Evolutionary conservation across 2,329 filamentous ascomycete genomes (phyloP), one percentile per base, ranked within the genome.

Genomic region (Trichoderma citrinoviride): DNA sequence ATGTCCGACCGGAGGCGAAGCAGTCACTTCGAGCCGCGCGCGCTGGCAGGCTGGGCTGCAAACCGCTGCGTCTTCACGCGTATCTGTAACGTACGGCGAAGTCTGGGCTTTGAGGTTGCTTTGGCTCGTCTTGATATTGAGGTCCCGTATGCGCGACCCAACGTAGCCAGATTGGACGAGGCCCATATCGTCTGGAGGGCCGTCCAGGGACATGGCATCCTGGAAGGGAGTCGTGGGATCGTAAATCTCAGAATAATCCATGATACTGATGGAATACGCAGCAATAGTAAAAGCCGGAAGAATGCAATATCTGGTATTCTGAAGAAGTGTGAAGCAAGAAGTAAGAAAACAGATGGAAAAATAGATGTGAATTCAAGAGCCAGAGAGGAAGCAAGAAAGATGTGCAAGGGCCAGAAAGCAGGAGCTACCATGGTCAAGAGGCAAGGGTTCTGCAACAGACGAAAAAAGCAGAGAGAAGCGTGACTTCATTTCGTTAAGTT

Each of bases 101-200:
- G 29, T 29, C 19, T 57, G 63, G 6, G 60, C 66, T 8, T 66
- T 52, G 5, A 44, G 40, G 21, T 50, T 33, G 25, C 67, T 63
- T 41, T 69, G 54, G 41, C 68, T 67, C 7, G 67, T 68, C 3
- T 73, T 68, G 3, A 67, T 71, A 23, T 69, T 69, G 37, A 76
- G 68, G 40, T 72, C 71, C 44, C 70, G 72, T 56, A 75, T 72
- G 41, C 74, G 74, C 29, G 71, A 66, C 25, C 69, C 61, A 23
- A 76, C 73, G 41, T 74, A 71, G 21, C 73, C 74, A 2, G 67
- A 63, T 5, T 71, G 73, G 53, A 73, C 65, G 43, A 66, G 44
- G 57, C 14, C 33, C 14, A 12, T 12, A 37, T 67, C 66, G 12
- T 69, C 56, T 2, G 66, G 46, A 29, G 55, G 67, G 47, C 50